Conservation (phyloP, 1,284 basidiomycete species). For the Leccinum fuscescens region DNA sequence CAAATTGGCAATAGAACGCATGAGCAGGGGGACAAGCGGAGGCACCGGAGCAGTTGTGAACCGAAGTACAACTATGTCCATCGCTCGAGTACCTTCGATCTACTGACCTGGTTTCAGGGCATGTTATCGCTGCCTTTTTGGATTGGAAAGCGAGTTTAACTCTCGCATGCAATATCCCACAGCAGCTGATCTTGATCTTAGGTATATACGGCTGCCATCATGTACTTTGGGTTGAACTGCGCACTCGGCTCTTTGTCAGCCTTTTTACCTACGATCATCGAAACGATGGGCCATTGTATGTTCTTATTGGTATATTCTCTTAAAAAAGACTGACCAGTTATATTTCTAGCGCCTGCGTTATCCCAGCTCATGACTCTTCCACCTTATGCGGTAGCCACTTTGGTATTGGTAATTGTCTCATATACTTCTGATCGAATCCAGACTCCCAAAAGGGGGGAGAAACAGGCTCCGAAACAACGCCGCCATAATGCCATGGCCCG, state of each 20-base stretch:
- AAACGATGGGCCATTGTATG: conserved; percentile 62
- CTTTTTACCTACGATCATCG: conserved; percentile 83
- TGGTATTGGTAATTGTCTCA: conserved; percentile 61
- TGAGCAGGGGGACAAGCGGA: conserved; percentile 67
- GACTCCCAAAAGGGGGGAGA: conserved; percentile 5
- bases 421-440: conserved; percentile 72
- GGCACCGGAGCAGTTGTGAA: conserved; percentile 65
- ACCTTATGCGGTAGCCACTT: conserved; percentile 73
- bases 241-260: conserved; percentile 78
- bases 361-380: conserved; percentile 78
- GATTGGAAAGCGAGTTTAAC: conserved; percentile 62
- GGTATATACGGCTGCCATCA: conserved; percentile 61
- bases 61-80: conserved; percentile 41
- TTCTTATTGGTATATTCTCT: neutral
- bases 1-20: conserved; percentile 67
- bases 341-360: conserved; percentile 44
- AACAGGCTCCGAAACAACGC: neutral
- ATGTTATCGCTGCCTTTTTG: conserved; percentile 61
- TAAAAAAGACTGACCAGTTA: neutral
- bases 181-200: conserved; percentile 26
- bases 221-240: conserved; percentile 79
- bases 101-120: conserved; percentile 38
- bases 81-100: neutral
- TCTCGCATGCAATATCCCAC: neutral
- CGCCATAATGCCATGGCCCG: neutral